A percentile compares a stretch with the other conserved stretches of the same genome.
Conservation (phyloP, 2,329 filamentous ascomycete genomes). For the Trichophyton benhamiae region DNA sequence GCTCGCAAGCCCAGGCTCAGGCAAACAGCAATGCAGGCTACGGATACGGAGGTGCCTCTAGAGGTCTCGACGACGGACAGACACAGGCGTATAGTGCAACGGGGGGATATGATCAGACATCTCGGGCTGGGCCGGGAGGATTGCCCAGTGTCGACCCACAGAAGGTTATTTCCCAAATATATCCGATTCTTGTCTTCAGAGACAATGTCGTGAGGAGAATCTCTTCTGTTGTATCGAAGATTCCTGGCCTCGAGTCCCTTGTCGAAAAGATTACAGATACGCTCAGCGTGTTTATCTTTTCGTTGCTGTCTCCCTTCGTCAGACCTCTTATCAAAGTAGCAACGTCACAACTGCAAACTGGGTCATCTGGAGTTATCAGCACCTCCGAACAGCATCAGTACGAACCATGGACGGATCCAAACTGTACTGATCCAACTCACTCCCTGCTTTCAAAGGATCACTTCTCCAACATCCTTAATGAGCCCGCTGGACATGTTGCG, state of each 20-base stretch:
- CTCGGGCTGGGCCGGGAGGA: not conserved
- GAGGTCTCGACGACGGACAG: slow-evolving; percentile 14
- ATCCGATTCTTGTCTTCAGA: slow-evolving; percentile 85
- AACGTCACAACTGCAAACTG: slow-evolving; percentile 71
- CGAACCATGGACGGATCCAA: slow-evolving; percentile 66
- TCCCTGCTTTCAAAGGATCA: slow-evolving; percentile 77
- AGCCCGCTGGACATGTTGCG: slow-evolving; percentile 62
- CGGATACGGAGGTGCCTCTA: slow-evolving; percentile 13
- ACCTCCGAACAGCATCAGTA: slow-evolving; percentile 62
- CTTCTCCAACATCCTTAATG: slow-evolving; percentile 67
- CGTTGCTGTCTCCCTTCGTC: slow-evolving; percentile 80
- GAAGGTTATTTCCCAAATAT: slow-evolving; percentile 68
- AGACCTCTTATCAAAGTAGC: slow-evolving; percentile 82
- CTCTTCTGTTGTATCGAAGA: slow-evolving; percentile 73
- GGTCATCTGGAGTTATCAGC: slow-evolving; percentile 58
- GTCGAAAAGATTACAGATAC: slow-evolving; percentile 91
- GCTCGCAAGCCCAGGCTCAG: slow-evolving; percentile 52
- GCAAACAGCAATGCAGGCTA: slow-evolving; percentile 34
- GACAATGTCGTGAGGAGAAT: slow-evolving; percentile 88
- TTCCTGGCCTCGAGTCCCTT: slow-evolving; percentile 78
- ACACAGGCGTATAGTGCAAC: slow-evolving; percentile 7
- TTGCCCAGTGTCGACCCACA: slow-evolving; percentile 63
- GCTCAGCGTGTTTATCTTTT: slow-evolving; percentile 80
- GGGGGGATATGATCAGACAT: not conserved
- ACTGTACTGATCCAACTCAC: slow-evolving; percentile 67